Evolutionary conservation across 257 asterid species (phyloP).

Genomic region (Capsicum rhomboideum): DNA sequence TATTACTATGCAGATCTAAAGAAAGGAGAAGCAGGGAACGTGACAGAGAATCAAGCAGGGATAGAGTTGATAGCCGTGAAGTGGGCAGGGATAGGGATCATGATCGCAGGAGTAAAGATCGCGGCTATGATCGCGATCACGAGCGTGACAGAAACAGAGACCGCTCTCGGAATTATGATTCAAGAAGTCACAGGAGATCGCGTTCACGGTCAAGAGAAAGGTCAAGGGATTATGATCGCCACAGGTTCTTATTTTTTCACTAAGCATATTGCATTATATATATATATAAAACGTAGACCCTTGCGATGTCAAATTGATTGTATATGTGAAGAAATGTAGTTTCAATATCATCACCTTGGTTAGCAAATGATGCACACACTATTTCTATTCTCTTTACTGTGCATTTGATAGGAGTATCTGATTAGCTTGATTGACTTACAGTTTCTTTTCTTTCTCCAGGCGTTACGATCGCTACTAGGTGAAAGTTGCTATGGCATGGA

Average conservation of each 20-base stretch:
- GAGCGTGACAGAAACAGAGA: slow-evolving; percentile 71
- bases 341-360: background rate
- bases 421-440: background rate
- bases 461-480: slow-evolving; percentile 49
- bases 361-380: background rate
- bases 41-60: slow-evolving; percentile 65
- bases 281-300: background rate
- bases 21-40: slow-evolving; percentile 62
- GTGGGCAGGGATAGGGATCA: slow-evolving; percentile 35
- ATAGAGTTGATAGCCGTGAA: slow-evolving; percentile 54
- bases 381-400: background rate
- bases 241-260: slow-evolving; percentile 41
- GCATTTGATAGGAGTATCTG: background rate
- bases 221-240: slow-evolving; percentile 82
- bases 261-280: background rate
- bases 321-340: background rate
- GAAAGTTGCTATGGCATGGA: background rate
- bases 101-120: slow-evolving; percentile 66
- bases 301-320: background rate
- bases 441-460: slow-evolving; percentile 20
- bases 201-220: slow-evolving; percentile 85
- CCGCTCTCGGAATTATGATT: slow-evolving; percentile 58
- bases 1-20: slow-evolving; percentile 42
- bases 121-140: slow-evolving; percentile 42
- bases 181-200: slow-evolving; percentile 74